Evolutionary conservation across 2,329 filamentous ascomycete genomes (phyloP), one percentile per base, ranked within the genome.

Genomic region (Orbilia ellipsospora): DNA sequence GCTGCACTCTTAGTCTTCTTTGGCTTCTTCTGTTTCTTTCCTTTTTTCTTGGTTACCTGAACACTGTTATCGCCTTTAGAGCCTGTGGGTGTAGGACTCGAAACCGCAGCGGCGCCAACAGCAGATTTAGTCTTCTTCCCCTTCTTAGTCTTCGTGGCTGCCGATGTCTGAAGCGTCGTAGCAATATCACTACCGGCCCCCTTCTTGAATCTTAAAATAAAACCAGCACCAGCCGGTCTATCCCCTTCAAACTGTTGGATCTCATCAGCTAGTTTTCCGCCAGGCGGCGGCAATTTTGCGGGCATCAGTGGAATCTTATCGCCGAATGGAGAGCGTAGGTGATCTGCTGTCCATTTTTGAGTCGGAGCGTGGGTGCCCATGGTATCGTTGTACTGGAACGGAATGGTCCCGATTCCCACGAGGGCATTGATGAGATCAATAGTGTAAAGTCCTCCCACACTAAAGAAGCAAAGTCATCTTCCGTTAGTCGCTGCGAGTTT

Each of bases 1-100:
- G 28, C 12, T 42, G 36, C 50, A 60, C 28, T 50, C 36, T 44
- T 56, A 59, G 61, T 44, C 57, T 68, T 18, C 59, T 64, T 13
- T 36, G 44, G 44, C 16, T 54, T 54, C 20, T 54, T 54, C 23
- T 23, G 23, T 23, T 23, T 23, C 23, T 23, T 23, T 20, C 6
- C 5, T 26, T 54, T 54, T 26, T 5, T 23, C 23, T 54, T 54
- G 10, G 8, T 54, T 23, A 23, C 4, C 23, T 23, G 23, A 23
- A 4, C 23, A 4, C 23, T 4, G 23, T 23, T 23, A 23, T 23
- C 23, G 2, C 8, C 8, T 54, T 54, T 54, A 2, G 13, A n/a
- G 8, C 8, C 15, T 26, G 51, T 28, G 8, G 51, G 13, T 26
- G 18, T 54, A 7, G 16, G n/a, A 10, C 18, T 18, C 12, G 20